Evolutionary conservation across 345 rosid genomes (phyloP), one percentile per base, ranked within the genome.

Genomic region (Brassica nigra): DNA sequence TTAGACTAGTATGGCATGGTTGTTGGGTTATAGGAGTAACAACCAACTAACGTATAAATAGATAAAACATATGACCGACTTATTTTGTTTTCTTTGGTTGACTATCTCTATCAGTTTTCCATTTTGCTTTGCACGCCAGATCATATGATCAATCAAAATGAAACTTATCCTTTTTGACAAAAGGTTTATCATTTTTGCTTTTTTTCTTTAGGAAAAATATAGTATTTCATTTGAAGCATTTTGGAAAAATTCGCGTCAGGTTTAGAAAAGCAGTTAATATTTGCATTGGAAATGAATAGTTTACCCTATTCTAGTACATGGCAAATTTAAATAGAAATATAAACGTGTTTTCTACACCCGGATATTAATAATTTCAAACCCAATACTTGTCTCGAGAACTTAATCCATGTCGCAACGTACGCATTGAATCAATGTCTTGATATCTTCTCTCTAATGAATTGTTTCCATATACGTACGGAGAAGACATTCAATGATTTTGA

Each of bases 21-120:
- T 66, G 61, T 52, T 73, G 82, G 78, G 61, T 66, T 33, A 33
- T 47, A 34, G 5, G 65, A 49, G 62, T 6, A 62, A 69, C 61
- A 54, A 54, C 61, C 78, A 74, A 74, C 75, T 30, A 59, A 80
- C 33, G 47, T 37, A 36, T 74, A 20, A 68, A 62, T 14, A 70
- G 78, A 79, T 74, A 68, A 15, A 66, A 59, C 44, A 62, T 61
- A 74, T 52, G 78, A 68, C 78, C 78, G 44, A 79, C 78, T 27
- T 79, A 28, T 49, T 61, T 58, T 79, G 69, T 1, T 77, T 68
- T 61, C 9, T 16, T 65, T 28, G 23, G 18, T 78, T 72, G 73
- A 66, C 82, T 65, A 23, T 65, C 37, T 66, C 31, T 31, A 10
- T 16, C 61, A 54, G 20, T 54, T 70, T 65, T 39, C 6, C 12